Conservation (phyloP, 2,329 filamentous ascomycete genomes). For the Chaetoscypha palmicola region DNA sequence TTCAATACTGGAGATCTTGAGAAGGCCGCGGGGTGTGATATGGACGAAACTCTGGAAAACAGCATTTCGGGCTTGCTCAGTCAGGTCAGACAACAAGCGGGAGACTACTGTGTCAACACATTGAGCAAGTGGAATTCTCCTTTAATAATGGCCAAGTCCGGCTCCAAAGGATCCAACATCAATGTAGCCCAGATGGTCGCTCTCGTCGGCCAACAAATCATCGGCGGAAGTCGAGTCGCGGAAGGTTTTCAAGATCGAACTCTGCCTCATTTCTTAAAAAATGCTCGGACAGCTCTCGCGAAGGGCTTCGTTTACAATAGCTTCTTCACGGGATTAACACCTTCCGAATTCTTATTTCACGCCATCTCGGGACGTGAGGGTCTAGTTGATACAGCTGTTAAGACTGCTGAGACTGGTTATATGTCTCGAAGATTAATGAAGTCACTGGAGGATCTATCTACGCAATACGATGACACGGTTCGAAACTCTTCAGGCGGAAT, state of each 20-base stretch:
- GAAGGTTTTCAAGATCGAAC: conserved; percentile 96
- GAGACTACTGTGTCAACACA: conserved; percentile 82
- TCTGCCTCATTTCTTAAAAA: conserved; percentile 91
- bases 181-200: conserved; percentile 99
- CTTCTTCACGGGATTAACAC: conserved; percentile 87
- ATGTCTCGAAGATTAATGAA: conserved; percentile 99
- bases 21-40: conserved; percentile 81
- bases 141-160: conserved; percentile 93
- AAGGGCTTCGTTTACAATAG: conserved; percentile 97
- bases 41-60: conserved; percentile 88
- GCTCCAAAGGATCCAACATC: conserved; percentile 93
- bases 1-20: conserved; percentile 76
- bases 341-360: conserved; percentile 95
- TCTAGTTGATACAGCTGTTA: conserved; percentile 96
- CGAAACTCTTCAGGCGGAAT: conserved; percentile 82
- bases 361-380: conserved; percentile 98
- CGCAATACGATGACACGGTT: conserved; percentile 90
- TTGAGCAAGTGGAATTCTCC: conserved; percentile 89
- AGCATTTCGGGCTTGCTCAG: conserved; percentile 85
- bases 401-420: conserved; percentile 97
- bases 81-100: conserved; percentile 84
- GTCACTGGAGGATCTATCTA: conserved; percentile 88
- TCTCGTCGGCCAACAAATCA: conserved; percentile 95
- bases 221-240: conserved; percentile 82
- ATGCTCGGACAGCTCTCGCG: conserved; percentile 81